Evolutionary conservation across 495 filamentous ascomycete genomes (phyloP).

Genomic region (Pyrenula massariospora): DNA sequence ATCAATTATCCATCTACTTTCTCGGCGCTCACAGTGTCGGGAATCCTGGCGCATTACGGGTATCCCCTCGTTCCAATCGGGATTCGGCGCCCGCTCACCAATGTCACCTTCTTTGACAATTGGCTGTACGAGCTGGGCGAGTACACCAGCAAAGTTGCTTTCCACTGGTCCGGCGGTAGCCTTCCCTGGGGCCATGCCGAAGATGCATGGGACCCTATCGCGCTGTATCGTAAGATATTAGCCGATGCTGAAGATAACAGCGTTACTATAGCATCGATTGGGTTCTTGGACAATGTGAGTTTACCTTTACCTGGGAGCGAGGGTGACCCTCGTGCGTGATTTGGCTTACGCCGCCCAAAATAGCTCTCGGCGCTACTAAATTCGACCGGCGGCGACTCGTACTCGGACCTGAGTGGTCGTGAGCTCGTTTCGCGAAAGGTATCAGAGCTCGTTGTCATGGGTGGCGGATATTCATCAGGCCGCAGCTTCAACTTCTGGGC

Average conservation of each 20-base stretch:
- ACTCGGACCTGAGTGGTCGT: slow-evolving; percentile 19
- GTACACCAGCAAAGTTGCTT: slow-evolving; percentile 24
- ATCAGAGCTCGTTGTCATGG: slow-evolving; percentile 32
- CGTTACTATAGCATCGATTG: slow-evolving; percentile 31
- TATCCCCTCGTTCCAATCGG: slow-evolving; percentile 23
- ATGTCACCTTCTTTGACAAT: slow-evolving; percentile 29
- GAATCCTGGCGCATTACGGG: slow-evolving; percentile 29
- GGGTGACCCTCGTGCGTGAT: too few relatives aligned
- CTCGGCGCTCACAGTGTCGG: slow-evolving; percentile 27
- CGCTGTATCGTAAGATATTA: slow-evolving; percentile 27
- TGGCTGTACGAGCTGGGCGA: slow-evolving; percentile 18
- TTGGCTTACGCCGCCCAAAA: slow-evolving; percentile 5
- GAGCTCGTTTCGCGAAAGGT: slow-evolving; percentile 28
- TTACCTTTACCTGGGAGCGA: too few relatives aligned
- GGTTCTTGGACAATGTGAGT: too few relatives aligned
- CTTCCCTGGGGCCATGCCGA: slow-evolving; percentile 15
- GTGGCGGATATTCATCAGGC: slow-evolving; percentile 30
- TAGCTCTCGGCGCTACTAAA: slow-evolving; percentile 26
- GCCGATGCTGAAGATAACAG: slow-evolving; percentile 19
- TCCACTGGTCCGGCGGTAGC: slow-evolving; percentile 21
- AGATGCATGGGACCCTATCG: slow-evolving; percentile 28
- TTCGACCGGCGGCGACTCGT: slow-evolving; percentile 20
- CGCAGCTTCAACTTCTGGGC: slow-evolving; percentile 31
- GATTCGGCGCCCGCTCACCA: slow-evolving; percentile 21
- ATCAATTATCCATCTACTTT: slow-evolving; percentile 29